phyloP scores from a whole-genome alignment of 768 basidiomycete species.

The Hemileccinum impolitum region DNA sequence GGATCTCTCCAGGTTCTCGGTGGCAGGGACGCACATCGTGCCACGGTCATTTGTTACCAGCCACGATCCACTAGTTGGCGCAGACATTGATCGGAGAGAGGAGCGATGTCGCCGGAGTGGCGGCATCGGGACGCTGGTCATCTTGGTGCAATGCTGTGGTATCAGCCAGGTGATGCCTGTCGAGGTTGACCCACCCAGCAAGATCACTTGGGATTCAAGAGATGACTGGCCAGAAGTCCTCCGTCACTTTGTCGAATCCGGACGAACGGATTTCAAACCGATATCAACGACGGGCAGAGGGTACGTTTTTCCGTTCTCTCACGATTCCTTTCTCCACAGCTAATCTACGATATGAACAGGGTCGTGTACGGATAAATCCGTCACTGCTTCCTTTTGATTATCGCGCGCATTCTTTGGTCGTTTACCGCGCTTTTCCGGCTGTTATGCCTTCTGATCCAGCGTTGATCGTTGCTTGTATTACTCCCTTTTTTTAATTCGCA shows the following conservation, averaged over 20 bases:
- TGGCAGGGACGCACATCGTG: slow-evolving; percentile 68
- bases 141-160: slow-evolving; percentile 73
- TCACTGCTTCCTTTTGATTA: background rate
- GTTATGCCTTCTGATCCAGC: slow-evolving; percentile 10
- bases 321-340: background rate
- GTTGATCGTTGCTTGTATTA: slow-evolving; percentile 30
- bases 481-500: slow-evolving; percentile 17
- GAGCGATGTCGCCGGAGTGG: slow-evolving; percentile 73
- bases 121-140: slow-evolving; percentile 71
- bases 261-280: slow-evolving; percentile 77
- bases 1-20: slow-evolving; percentile 54
- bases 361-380: slow-evolving; percentile 41
- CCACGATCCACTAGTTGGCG: slow-evolving; percentile 66
- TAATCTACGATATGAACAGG: slow-evolving; percentile 23
- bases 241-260: slow-evolving; percentile 66
- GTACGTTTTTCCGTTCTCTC: slow-evolving; percentile 42
- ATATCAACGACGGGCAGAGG: slow-evolving; percentile 74
- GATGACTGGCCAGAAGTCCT: slow-evolving; percentile 73
- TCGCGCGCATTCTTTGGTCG: slow-evolving; percentile 10
- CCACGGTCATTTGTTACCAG: slow-evolving; percentile 63
- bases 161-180: slow-evolving; percentile 85
- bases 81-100: slow-evolving; percentile 76
- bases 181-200: slow-evolving; percentile 75
- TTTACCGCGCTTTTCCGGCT: slow-evolving; percentile 1
- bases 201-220: slow-evolving; percentile 72